Evolutionary conservation across 2,329 filamentous ascomycete species (phyloP).

Genomic region (Curvularia lunata): DNA sequence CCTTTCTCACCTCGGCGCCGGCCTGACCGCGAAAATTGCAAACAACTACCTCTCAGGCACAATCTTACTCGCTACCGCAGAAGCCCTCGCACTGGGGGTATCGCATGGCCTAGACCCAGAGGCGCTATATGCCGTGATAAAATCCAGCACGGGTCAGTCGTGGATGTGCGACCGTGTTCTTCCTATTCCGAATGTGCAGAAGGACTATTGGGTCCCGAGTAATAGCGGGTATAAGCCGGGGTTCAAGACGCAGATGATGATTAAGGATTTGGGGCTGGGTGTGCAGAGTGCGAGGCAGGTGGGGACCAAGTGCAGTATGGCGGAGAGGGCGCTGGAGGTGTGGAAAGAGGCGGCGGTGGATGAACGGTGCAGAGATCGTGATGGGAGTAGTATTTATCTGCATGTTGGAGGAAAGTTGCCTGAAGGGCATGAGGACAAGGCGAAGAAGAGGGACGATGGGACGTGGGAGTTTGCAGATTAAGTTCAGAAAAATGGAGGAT

Average conservation of each 20-base stretch:
- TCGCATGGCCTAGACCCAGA: conserved; percentile 39
- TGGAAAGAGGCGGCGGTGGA: conserved; percentile 37
- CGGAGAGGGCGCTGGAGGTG: conserved; percentile 35
- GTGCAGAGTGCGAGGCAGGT: conserved; percentile 38
- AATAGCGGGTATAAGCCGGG: conserved; percentile 43
- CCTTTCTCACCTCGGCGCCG: conserved; percentile 35
- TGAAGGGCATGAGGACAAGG: conserved; percentile 36
- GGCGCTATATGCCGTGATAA: conserved; percentile 37
- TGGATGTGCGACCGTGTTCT: conserved; percentile 47
- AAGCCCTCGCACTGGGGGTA: conserved; percentile 43
- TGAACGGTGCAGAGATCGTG: conserved; percentile 33
- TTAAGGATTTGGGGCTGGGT: conserved; percentile 42
- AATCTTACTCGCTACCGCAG: conserved; percentile 40
- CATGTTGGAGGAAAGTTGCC: conserved; percentile 39
- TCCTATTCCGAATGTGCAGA: conserved; percentile 41
- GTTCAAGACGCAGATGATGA: conserved; percentile 47
- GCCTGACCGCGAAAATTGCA: conserved; percentile 43
- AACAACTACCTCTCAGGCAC: conserved; percentile 45
- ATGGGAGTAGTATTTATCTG: conserved; percentile 42
- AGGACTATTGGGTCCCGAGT: conserved; percentile 40
- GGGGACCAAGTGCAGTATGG: conserved; percentile 36
- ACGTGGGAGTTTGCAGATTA: conserved; percentile 31
- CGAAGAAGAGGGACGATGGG: conserved; percentile 30
- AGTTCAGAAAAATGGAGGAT: background rate
- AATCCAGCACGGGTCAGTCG: conserved; percentile 39